These are phyloP conservation scores for Ustilaginoidea virens DNA, from an alignment of 2,329 filamentous ascomycete species.

Conservation along the genomic window DNA sequence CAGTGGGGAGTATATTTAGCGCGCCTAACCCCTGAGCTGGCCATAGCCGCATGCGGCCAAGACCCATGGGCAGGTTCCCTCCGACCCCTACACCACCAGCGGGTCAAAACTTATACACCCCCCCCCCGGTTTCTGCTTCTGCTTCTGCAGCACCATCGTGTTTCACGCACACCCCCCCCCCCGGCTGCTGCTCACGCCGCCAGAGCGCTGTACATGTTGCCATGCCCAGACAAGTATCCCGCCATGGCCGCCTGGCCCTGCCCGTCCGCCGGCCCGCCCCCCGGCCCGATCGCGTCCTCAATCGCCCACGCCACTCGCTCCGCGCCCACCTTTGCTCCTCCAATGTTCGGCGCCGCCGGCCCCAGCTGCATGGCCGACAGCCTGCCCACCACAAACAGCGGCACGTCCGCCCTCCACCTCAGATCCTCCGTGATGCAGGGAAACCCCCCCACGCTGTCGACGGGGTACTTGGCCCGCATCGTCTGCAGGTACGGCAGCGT, in stretches of 20 bases:
- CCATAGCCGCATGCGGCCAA: too few relatives aligned
- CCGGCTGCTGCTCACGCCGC: too few relatives aligned
- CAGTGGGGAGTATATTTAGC: too few relatives aligned
- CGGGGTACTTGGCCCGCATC: constrained; percentile 42
- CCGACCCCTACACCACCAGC: too few relatives aligned
- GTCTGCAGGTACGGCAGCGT: constrained; percentile 44
- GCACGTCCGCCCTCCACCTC: constrained; percentile 59
- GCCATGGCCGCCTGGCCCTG: constrained; percentile 6
- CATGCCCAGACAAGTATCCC: constrained; percentile 19
- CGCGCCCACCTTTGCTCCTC: constrained; percentile 56
- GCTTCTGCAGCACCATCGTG: too few relatives aligned
- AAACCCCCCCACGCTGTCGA: constrained; percentile 47
- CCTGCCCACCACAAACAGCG: constrained; percentile 55
- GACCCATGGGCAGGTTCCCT: too few relatives aligned
- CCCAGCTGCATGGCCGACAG: constrained; percentile 54
- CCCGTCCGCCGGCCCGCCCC: constrained; percentile 4
- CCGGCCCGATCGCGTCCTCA: constrained; percentile 31
- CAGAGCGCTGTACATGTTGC: constrained; percentile 19
- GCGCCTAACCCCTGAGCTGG: too few relatives aligned
- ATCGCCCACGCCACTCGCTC: constrained; percentile 60
- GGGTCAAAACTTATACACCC: too few relatives aligned
- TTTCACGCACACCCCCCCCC: too few relatives aligned
- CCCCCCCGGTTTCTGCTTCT: too few relatives aligned
- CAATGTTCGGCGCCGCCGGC: constrained; percentile 58
- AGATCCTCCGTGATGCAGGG: constrained; percentile 63